Conservation (phyloP, 345 rosid genomes). For the Mallotus nudiflorus region DNA sequence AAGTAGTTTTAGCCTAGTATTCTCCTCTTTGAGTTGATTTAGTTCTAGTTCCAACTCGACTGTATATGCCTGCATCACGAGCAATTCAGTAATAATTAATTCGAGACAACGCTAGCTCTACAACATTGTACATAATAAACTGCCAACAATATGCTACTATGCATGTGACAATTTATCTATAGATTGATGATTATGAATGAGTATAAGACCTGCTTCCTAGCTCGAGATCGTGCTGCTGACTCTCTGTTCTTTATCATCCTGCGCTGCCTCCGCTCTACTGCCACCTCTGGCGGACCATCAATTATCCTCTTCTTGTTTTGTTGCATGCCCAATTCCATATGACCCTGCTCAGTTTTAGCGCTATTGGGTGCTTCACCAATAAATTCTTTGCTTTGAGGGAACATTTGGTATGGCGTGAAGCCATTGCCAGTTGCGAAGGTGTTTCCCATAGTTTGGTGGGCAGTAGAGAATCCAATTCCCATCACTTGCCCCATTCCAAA, state of each 20-base stretch:
- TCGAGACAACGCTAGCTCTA: not conserved
- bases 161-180: too few species aligned
- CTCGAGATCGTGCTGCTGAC: slow-evolving; percentile 94
- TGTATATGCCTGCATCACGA: slow-evolving; percentile 63
- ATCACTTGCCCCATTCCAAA: slow-evolving; percentile 38
- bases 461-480: slow-evolving; percentile 27
- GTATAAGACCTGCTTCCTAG: slow-evolving; percentile 73
- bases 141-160: not conserved
- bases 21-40: slow-evolving; percentile 77
- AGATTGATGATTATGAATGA: not conserved
- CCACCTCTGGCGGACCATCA: slow-evolving; percentile 72
- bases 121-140: too few species aligned
- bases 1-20: slow-evolving; percentile 54
- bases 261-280: slow-evolving; percentile 76
- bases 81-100: not conserved
- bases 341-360: slow-evolving; percentile 35
- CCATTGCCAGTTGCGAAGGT: slow-evolving; percentile 27
- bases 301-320: slow-evolving; percentile 50
- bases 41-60: slow-evolving; percentile 85
- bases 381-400: slow-evolving; percentile 27
- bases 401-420: slow-evolving; percentile 32
- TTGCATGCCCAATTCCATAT: slow-evolving; percentile 31
- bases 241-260: slow-evolving; percentile 94
- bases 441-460: slow-evolving; percentile 22
- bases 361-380: slow-evolving; percentile 41